These are phyloP conservation scores for Carpinus viminea DNA, from an alignment of 306 rosid genomes.

Conservation along the genomic window DNA sequence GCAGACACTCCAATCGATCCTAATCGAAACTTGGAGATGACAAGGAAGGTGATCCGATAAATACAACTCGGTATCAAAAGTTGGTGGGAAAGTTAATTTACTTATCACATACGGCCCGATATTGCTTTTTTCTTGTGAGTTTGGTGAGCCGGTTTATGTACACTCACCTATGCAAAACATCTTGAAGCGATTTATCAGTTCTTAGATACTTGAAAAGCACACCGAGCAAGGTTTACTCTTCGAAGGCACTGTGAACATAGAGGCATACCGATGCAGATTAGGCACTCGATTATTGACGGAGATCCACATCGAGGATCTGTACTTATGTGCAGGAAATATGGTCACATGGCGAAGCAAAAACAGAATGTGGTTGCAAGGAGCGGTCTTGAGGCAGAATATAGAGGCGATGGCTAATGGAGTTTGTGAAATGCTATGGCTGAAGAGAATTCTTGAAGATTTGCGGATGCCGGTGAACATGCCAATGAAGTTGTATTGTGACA, in stretches of 20 bases:
- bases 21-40: too few relatives aligned
- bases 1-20: background rate
- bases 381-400: slow-evolving; percentile 1
- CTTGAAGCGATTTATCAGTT: background rate
- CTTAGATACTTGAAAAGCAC: slow-evolving; percentile 2
- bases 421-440: slow-evolving; percentile 4
- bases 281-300: background rate
- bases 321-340: slow-evolving; percentile 5
- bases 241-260: background rate
- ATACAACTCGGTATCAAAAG: too few relatives aligned
- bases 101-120: background rate
- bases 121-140: slow-evolving; percentile 1
- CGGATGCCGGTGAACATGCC: background rate
- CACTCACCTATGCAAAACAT: background rate
- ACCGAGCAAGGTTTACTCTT: background rate
- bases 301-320: background rate
- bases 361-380: background rate
- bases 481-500: slow-evolving; percentile 8
- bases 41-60: too few relatives aligned
- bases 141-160: slow-evolving; percentile 11
- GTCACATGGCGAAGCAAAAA: slow-evolving; percentile 10
- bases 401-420: slow-evolving; percentile 5
- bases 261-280: background rate
- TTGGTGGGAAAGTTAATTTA: too few relatives aligned
- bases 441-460: background rate